Percentiles rank a stretch among this genome's conserved stretches.
Conservation (phyloP, 352 stramenopile genomes). For the Thalassiosira pacifica region DNA sequence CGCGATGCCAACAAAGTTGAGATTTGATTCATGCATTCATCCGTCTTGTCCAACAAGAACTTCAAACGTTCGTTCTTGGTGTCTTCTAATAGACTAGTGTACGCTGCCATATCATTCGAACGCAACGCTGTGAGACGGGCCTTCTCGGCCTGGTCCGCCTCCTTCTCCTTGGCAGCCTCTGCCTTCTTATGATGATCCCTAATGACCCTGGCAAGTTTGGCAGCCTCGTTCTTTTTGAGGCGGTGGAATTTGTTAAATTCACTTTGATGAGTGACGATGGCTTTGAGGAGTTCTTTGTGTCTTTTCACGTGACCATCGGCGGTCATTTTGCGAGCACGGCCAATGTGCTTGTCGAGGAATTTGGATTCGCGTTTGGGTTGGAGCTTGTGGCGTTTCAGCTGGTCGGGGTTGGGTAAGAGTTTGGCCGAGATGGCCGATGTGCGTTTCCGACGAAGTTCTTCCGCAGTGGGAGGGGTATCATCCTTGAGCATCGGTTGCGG, state of each 20-base stretch:
- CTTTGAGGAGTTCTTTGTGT: slow-evolving; percentile 82
- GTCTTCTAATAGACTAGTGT: slow-evolving; percentile 95
- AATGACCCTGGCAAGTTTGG: slow-evolving; percentile 71
- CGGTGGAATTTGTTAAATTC: slow-evolving; percentile 87
- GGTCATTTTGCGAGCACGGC: slow-evolving; percentile 69
- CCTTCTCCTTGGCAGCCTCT: slow-evolving; percentile 81
- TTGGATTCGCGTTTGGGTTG: slow-evolving; percentile 82
- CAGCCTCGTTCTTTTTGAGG: slow-evolving; percentile 69
- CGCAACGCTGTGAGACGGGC: slow-evolving; percentile 81
- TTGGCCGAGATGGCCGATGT: slow-evolving; percentile 46
- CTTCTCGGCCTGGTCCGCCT: slow-evolving; percentile 70
- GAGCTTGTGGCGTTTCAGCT: slow-evolving; percentile 79
- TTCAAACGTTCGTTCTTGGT: slow-evolving; percentile 98
- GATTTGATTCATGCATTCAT: slow-evolving; percentile 96
- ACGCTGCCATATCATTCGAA: slow-evolving; percentile 97
- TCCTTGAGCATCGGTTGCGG: neutral
- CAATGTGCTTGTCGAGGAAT: slow-evolving; percentile 78
- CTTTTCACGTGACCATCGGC: slow-evolving; percentile 76
- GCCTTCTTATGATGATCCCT: slow-evolving; percentile 80
- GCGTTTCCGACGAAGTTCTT: slow-evolving; percentile 34
- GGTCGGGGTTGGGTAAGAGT: slow-evolving; percentile 41
- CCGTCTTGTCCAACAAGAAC: slow-evolving; percentile 96
- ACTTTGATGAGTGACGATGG: slow-evolving; percentile 71
- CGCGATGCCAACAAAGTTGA: slow-evolving; percentile 92
- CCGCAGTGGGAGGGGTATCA: neutral